phyloP scores from a whole-genome alignment of 306 rosid genomes.

The Purshia tridentata region DNA sequence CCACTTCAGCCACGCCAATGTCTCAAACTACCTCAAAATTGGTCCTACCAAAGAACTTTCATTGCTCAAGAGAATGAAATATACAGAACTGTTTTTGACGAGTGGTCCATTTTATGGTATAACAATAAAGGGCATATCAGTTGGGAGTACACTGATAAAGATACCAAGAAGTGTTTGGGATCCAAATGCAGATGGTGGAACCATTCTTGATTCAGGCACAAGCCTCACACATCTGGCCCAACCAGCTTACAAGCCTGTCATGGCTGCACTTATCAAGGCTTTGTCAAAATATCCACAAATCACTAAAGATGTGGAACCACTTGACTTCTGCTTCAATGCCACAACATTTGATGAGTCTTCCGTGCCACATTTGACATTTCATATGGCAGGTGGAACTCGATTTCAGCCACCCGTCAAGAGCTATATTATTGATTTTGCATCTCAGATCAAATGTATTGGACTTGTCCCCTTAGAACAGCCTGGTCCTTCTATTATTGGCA shows the following conservation, averaged over 20 bases:
- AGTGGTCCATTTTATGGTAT: constrained; percentile 49
- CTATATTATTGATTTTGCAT: constrained; percentile 47
- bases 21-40: constrained; percentile 50
- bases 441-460: constrained; percentile 51
- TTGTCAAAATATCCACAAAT: neutral
- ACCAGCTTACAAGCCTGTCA: constrained; percentile 45
- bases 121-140: constrained; percentile 42
- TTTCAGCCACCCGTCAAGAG: constrained; percentile 71
- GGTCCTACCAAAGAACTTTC: constrained; percentile 24
- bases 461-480: constrained; percentile 19
- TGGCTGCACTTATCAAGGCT: constrained; percentile 26
- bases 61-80: constrained; percentile 5
- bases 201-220: constrained; percentile 69
- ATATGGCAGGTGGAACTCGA: constrained; percentile 50
- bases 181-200: constrained; percentile 42
- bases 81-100: constrained; percentile 39
- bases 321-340: constrained; percentile 53
- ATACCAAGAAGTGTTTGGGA: constrained; percentile 58
- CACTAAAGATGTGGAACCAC: neutral
- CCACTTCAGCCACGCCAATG: constrained; percentile 47
- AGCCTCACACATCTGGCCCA: constrained; percentile 36
- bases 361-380: constrained; percentile 54
- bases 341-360: constrained; percentile 24
- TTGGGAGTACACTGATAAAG: constrained; percentile 37
- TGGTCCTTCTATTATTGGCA: constrained; percentile 49